Percentiles rank a stretch among this genome's conserved stretches.
Evolutionary conservation across 2,329 filamentous ascomycete genomes (phyloP).

Genomic region (Hypoxylon sp.): DNA sequence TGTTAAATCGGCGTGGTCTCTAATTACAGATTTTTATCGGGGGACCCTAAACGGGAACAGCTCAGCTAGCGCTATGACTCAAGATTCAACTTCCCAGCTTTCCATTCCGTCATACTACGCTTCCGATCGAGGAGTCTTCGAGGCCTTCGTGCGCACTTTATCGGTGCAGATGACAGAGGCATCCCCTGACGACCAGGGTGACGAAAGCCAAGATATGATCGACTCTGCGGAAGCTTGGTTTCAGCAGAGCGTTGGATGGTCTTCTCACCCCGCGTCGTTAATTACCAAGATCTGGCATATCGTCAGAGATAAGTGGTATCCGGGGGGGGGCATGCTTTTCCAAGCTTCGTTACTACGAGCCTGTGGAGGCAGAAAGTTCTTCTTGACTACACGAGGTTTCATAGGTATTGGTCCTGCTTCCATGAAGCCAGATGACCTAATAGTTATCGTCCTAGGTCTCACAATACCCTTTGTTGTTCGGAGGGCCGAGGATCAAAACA

Average conservation of each 20-base stretch:
- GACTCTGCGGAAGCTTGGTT: constrained; percentile 18
- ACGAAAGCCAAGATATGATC: background rate
- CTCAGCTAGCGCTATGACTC: background rate
- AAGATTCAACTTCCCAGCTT: constrained; percentile 3
- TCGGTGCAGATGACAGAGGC: constrained; percentile 1
- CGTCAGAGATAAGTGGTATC: constrained; percentile 19
- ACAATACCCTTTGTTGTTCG: constrained; percentile 4
- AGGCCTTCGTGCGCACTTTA: constrained; percentile 16
- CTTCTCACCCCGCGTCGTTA: constrained; percentile 5
- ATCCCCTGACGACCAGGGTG: background rate
- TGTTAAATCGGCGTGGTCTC: constrained; percentile 11
- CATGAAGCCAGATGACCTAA: constrained; percentile 12
- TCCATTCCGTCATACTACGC: constrained; percentile 1
- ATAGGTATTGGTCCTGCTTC: constrained; percentile 16
- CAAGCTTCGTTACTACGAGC: constrained; percentile 10
- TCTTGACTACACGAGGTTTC: constrained; percentile 13
- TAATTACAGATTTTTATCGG: constrained; percentile 1
- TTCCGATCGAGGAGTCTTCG: constrained; percentile 2
- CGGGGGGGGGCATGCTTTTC: constrained; percentile 14
- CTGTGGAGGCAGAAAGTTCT: constrained; percentile 12
- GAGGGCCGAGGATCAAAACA: background rate
- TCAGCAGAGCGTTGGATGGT: constrained; percentile 13
- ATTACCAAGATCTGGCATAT: constrained; percentile 12
- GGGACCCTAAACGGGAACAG: background rate
- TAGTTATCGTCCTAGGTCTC: constrained; percentile 8